These are phyloP conservation scores for Aspergillus sp. DNA, from an alignment of 2,329 filamentous ascomycete species.

Conservation along the genomic window DNA sequence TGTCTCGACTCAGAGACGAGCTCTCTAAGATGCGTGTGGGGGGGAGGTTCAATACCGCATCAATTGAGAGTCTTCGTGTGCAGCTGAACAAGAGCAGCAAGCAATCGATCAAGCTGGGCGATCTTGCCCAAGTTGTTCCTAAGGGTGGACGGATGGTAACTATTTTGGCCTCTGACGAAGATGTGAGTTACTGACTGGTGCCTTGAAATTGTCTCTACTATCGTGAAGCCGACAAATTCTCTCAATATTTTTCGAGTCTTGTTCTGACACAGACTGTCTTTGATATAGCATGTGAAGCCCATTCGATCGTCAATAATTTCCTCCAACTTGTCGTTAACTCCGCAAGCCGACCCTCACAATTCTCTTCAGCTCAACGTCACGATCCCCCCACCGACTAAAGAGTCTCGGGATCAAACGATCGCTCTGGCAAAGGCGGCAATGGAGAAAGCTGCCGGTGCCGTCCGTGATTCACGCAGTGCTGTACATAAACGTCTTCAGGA, in stretches of 20 bases:
- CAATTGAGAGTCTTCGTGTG: slow-evolving; percentile 64
- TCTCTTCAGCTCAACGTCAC: slow-evolving; percentile 47
- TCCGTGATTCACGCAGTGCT: slow-evolving; percentile 47
- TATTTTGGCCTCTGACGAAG: slow-evolving; percentile 65
- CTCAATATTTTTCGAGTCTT: background rate
- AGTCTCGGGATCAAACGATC: slow-evolving; percentile 46
- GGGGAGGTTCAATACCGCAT: slow-evolving; percentile 63
- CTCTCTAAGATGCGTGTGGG: slow-evolving; percentile 63
- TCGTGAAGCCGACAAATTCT: background rate
- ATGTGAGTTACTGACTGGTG: slow-evolving; percentile 48
- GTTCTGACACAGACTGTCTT: background rate
- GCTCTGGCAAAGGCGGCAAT: slow-evolving; percentile 44
- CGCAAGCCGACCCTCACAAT: slow-evolving; percentile 47
- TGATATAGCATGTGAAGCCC: slow-evolving; percentile 47
- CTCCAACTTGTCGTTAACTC: slow-evolving; percentile 46
- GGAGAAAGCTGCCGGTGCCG: slow-evolving; percentile 42
- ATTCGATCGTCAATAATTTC: slow-evolving; percentile 46
- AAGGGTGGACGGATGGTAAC: slow-evolving; percentile 62
- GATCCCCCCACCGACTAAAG: slow-evolving; percentile 50
- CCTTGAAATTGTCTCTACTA: background rate
- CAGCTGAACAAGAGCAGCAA: slow-evolving; percentile 55
- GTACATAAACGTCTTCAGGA: slow-evolving; percentile 49
- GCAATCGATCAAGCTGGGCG: slow-evolving; percentile 57
- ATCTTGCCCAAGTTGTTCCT: slow-evolving; percentile 67
- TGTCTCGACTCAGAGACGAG: slow-evolving; percentile 61